phyloP scores from a whole-genome alignment of 2,329 filamentous ascomycete species.

The Fusarium brevicatenulatum region DNA sequence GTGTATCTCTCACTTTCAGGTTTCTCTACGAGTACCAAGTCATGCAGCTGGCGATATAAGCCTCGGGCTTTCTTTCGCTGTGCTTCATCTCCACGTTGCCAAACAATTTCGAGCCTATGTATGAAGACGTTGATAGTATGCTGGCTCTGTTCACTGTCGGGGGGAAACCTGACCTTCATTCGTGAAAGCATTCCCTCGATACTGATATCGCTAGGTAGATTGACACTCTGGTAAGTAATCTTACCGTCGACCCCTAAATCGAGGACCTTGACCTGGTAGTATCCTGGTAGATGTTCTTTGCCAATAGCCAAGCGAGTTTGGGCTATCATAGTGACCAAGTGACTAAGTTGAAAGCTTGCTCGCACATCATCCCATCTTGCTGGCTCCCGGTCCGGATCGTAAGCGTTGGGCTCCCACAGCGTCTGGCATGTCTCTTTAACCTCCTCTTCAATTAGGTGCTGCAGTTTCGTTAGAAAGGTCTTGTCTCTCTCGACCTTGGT shows the following conservation, averaged over 20 bases:
- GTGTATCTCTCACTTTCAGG: constrained; percentile 8
- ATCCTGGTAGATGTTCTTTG: constrained; percentile 28
- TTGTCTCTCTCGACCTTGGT: neutral
- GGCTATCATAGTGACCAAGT: constrained; percentile 31
- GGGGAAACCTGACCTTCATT: constrained; percentile 32
- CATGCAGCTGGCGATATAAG: constrained; percentile 1
- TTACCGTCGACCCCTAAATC: constrained; percentile 32
- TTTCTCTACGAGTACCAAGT: neutral
- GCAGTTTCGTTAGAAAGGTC: neutral
- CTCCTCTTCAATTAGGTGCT: constrained; percentile 25
- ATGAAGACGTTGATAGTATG: constrained; percentile 5
- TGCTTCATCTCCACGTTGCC: neutral
- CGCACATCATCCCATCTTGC: constrained; percentile 27
- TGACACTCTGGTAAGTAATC: constrained; percentile 13
- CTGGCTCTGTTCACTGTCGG: constrained; percentile 11
- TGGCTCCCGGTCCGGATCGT: neutral
- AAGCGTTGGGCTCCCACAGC: constrained; percentile 29
- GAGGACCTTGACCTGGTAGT: constrained; percentile 27
- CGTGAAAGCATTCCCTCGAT: constrained; percentile 17
- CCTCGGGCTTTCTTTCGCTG: constrained; percentile 13
- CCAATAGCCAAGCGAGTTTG: constrained; percentile 31
- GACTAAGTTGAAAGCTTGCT: neutral
- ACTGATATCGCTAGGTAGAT: constrained; percentile 17
- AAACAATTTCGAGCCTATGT: constrained; percentile 10
- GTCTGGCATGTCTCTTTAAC: constrained; percentile 17